Base-by-base conservation (phyloP, 192 early-diverging fungal species). In the Phlyctochytrium bullatum region DNA sequence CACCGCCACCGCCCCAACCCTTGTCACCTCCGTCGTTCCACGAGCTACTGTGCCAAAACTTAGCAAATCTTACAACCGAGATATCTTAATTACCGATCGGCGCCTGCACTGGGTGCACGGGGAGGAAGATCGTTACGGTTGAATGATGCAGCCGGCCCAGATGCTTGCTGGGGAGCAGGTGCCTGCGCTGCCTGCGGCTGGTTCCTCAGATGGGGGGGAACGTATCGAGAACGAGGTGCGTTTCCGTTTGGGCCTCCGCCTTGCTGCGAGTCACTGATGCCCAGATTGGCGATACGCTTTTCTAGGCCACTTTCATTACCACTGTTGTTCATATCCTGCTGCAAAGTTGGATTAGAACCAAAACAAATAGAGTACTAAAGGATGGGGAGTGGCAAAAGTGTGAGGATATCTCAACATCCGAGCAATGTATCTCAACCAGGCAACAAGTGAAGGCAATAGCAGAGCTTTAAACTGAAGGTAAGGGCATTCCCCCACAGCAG, bases 191-290 rank as follows among this genome's bases (percentile, higher is more conserved):
- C 12, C 10, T 3, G 54, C 12, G 47, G 68, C 4, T 28, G 36
- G 61, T 54, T 64, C 60, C 66, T 24, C 64, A 57, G 47, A 61
- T 69, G 69, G n/a, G 58, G 59, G 6, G 64, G 61, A 12, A 64
- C 53, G 65, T 52, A 68, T 25, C 66, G 56, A 17, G 29, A 30
- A 28, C 36, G 32, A 24, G 47, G 12, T 16, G 63, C 63, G 40
- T 47, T 47, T 47, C 40, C 40, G 40, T 47, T 47, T 16, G 63
- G 40, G 40, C 20, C 20, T 47, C 40, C 40, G 40, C 20, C 20
- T 6, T 6, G 6, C 20, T 47, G 40, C 10, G 40, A 20, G 20
- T 47, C 40, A 20, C 20, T 47, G 20, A 47, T 20, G 40, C 40
- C 40, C 20, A 47, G 40, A 20, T 47, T 47, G 40, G 10, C 40